phyloP scores from a whole-genome alignment of 768 basidiomycete genomes.

The Hebeloma cylindrosporum region DNA sequence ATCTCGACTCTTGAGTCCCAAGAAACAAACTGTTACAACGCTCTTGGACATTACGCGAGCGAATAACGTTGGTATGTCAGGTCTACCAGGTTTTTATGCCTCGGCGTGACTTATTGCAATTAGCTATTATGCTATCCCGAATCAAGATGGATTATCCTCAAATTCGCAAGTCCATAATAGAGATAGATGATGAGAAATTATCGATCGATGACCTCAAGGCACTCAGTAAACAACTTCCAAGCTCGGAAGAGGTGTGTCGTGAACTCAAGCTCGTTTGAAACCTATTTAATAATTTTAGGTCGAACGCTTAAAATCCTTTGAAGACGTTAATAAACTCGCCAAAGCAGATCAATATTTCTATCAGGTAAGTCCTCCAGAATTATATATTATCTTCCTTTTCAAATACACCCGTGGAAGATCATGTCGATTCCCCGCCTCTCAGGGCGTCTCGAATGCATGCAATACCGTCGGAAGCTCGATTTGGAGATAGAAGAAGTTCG shows the following conservation, averaged over 20 bases:
- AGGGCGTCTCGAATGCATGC: conserved; percentile 77
- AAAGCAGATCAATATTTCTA: conserved; percentile 83
- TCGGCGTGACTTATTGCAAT: conserved; percentile 1
- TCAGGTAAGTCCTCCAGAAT: conserved; percentile 47
- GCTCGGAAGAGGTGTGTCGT: conserved; percentile 68
- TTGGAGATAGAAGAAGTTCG: conserved; percentile 81
- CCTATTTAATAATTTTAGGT: conserved; percentile 39
- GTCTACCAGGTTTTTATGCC: not conserved
- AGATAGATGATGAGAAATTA: conserved; percentile 66
- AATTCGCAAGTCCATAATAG: conserved; percentile 71
- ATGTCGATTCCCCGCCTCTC: conserved; percentile 73
- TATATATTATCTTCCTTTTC: not conserved
- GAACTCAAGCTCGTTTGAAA: not conserved
- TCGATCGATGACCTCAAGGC: conserved; percentile 75
- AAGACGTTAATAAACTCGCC: conserved; percentile 70
- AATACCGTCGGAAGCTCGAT: conserved; percentile 81
- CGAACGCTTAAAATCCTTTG: conserved; percentile 65
- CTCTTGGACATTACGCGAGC: conserved; percentile 80
- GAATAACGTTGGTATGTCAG: conserved; percentile 71
- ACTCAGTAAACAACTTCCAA: conserved; percentile 75
- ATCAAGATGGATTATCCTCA: conserved; percentile 64
- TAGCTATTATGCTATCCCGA: conserved; percentile 83
- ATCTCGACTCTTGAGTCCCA: conserved; percentile 43
- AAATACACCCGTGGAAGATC: conserved; percentile 47
- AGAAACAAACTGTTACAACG: conserved; percentile 65